These are phyloP conservation scores for Xenosphaeropsis pyriputrescens DNA, from an alignment of 2,329 filamentous ascomycete species.

Conservation along the genomic window DNA sequence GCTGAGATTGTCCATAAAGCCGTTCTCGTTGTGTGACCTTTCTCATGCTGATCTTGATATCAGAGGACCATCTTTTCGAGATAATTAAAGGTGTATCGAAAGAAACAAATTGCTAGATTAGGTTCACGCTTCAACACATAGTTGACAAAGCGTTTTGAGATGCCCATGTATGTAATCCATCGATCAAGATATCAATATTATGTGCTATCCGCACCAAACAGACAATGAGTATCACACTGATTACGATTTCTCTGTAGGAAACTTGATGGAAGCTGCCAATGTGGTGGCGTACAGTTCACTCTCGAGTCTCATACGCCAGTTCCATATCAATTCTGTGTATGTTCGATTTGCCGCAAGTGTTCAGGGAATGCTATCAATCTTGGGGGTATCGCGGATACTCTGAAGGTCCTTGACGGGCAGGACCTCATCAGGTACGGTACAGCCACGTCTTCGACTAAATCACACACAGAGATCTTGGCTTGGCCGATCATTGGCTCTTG, in stretches of 20 bases:
- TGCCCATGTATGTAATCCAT: conserved; percentile 1
- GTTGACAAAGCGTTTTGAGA: not conserved
- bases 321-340: conserved; percentile 31
- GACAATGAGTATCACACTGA: not conserved
- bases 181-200: not conserved
- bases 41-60: not conserved
- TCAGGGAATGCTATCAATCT: conserved; percentile 30
- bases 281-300: conserved; percentile 28
- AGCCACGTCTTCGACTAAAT: not conserved
- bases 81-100: too few relatives aligned
- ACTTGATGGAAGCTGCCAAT: conserved; percentile 32
- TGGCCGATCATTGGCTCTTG: too few relatives aligned
- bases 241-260: conserved; percentile 17
- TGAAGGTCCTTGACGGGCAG: conserved; percentile 24
- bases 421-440: conserved; percentile 25
- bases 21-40: not conserved
- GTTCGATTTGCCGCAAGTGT: conserved; percentile 31
- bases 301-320: conserved; percentile 28
- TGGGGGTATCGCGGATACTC: conserved; percentile 25
- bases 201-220: not conserved
- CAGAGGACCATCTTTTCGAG: too few relatives aligned
- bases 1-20: too few relatives aligned
- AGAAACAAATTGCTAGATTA: too few relatives aligned
- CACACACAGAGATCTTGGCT: too few relatives aligned
- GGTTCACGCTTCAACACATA: not conserved